Evolutionary conservation across 495 filamentous ascomycete species (phyloP), one percentile per base, ranked within the genome.

Genomic region (Trichoderma asperelloides): DNA sequence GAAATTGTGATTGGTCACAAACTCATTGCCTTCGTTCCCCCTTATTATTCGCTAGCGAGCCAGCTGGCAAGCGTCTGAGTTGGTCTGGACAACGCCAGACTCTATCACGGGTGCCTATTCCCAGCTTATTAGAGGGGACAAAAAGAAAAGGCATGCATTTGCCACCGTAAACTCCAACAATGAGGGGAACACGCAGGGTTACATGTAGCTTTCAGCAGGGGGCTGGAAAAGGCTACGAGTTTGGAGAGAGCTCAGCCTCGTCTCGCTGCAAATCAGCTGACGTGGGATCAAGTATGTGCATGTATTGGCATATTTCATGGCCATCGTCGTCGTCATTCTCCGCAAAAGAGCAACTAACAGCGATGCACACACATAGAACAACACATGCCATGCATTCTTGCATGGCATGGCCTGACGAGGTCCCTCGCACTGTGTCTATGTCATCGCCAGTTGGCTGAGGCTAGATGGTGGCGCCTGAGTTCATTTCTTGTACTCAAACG

Each of bases 191-290:
- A 25, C 1, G 49, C 49, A 55, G 49, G 49, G 49, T 28, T 30
- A 28, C 23, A 3, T 23, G 55, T 60, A 21, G 55, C 25, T 5
- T 37, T 37, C 33, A 7, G 33, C 33, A 60, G 25, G 55, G 55
- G 55, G 4, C 55, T 60, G 7, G 55, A 60, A 18, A 25, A 60
- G 25, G 55, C 55, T 60, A 15, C 11, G 15, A 47, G 16, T 47
- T 37, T 37, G 33, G 33, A 37, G 55, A 12, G 27, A 8, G 55
- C 55, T 60, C 55, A 60, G 55, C 55, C 55, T 60, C 55, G 55
- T 60, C 55, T 60, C 23, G 27, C 55, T 30, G 55, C 55, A 60
- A 60, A 60, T 60, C 55, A 60, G 55, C 55, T 60, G 55, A 60
- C 55, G 55, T 60, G 55, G 55, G 55, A 60, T 30, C 55, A 30